Evolutionary conservation across 2,329 filamentous ascomycete species (phyloP).

Genomic region (Penicillium sp.): DNA sequence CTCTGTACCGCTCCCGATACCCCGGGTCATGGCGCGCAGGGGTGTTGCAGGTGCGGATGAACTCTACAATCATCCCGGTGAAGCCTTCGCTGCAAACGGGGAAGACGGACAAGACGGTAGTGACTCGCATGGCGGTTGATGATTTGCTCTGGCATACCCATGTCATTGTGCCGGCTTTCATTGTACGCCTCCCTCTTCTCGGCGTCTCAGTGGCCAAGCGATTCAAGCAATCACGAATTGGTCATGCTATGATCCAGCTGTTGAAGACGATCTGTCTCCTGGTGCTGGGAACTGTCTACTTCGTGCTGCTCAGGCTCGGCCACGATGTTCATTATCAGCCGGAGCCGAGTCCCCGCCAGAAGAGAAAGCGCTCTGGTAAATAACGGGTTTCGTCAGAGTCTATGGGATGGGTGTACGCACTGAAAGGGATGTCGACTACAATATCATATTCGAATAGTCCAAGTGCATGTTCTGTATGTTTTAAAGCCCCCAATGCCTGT

Average conservation of each 20-base stretch:
- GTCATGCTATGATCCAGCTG: constrained; percentile 5
- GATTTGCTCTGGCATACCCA: constrained; percentile 13
- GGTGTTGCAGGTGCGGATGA: constrained; percentile 1
- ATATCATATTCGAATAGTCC: not conserved
- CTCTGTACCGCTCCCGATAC: constrained; percentile 3
- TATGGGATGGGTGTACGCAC: not conserved
- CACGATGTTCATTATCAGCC: not conserved
- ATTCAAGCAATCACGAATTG: constrained; percentile 5
- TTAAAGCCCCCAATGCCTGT: not conserved
- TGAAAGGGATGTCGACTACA: not conserved
- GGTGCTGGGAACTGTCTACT: not conserved
- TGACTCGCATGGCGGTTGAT: constrained; percentile 2
- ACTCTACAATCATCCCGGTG: not conserved
- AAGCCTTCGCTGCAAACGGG: not conserved
- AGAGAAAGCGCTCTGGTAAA: not conserved
- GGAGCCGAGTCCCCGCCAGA: not conserved
- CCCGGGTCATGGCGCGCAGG: not conserved
- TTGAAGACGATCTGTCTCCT: constrained; percentile 5
- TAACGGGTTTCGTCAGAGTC: not conserved
- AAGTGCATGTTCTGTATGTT: not conserved
- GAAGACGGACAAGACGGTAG: not conserved
- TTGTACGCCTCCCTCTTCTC: constrained; percentile 6
- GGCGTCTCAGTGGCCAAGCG: constrained; percentile 3
- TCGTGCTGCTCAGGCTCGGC: not conserved
- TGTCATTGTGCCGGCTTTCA: constrained; percentile 12